Base-by-base conservation (phyloP, 2,329 filamentous ascomycete species). In the Thyridium curvatum region DNA sequence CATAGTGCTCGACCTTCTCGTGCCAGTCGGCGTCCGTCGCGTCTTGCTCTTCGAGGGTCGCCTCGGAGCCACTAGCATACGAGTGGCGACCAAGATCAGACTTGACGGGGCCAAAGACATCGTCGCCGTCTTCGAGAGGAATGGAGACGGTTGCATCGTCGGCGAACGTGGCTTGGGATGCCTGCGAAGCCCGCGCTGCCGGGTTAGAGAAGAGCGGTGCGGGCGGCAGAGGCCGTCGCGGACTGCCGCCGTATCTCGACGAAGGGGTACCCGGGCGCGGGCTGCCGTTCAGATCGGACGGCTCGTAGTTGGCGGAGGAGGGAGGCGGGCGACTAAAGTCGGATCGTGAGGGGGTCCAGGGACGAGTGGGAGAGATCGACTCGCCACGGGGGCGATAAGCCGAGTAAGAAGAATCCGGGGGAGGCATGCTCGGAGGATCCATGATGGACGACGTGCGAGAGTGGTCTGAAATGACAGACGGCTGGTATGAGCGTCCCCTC, bases 181-280 rank as follows among this genome's bases (percentile, higher is more conserved):
- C 59, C 57, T 71, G 54, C 44, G 69, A 45, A 58, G 68, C 68
- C n/a, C 10, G n/a, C 29, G 18, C 13, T 30, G 21, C 37, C 26
- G 26, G 4, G 29, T 10, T 70, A 3, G 84, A 77, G 55, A 95
- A 97, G 8, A 95, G 69, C 4, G 93, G 93, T 21, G 89, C 87
- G 0, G 89, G 88, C 3, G 93, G 93, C 26, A 97, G 70, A 4
- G 91, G 91, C 40, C 91, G 77, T 49, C 88, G 79, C 10, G 90
- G 87, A 55, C 88, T 94, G 4, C 89, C 86, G 15, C 89, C 86
- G 58, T 97, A 96, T 57, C 81, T 76, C 3, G 88, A 91, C 1
- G 89, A 89, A 2, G 91, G 89, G 1, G 91, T 96, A 5, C 91
- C 91, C 2, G 93, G 91, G 42, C 93, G 71, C 7, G 93, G 90